Conservation (phyloP, 2,329 filamentous ascomycete species). For the Aspergillus fructus region DNA sequence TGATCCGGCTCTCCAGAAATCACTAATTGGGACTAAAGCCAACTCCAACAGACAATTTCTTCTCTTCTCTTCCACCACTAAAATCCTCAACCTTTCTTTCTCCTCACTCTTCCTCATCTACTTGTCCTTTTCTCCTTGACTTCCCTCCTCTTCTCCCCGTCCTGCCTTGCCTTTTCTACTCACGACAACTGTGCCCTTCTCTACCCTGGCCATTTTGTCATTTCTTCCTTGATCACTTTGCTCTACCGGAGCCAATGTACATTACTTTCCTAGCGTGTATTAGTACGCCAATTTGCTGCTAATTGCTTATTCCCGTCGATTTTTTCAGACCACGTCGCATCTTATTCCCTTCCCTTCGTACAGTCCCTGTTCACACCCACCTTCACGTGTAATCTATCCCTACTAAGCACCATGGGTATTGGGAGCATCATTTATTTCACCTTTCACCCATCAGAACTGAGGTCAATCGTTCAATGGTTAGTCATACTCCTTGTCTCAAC, state of each 20-base stretch:
- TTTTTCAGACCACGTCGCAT: background rate
- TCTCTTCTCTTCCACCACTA: conserved; percentile 5
- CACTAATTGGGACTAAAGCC: background rate
- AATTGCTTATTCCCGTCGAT: conserved; percentile 5
- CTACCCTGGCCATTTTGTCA: background rate
- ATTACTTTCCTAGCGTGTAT: conserved; percentile 12
- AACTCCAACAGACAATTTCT: conserved; percentile 5
- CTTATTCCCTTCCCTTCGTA: conserved; percentile 6
- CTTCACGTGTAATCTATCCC: conserved; percentile 14
- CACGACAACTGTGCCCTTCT: background rate
- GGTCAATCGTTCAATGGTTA: conserved; percentile 86
- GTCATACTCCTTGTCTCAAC: conserved; percentile 21
- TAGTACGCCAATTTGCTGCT: conserved; percentile 7
- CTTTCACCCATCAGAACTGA: conserved; percentile 74
- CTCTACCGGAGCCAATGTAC: conserved; percentile 11
- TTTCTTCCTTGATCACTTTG: background rate
- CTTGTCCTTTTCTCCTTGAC: conserved; percentile 1
- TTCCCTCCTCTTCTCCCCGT: background rate
- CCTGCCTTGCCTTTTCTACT: background rate
- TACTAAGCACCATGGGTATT: conserved; percentile 37
- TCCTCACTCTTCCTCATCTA: conserved; percentile 7
- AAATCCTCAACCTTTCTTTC: conserved; percentile 6
- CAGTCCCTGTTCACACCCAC: conserved; percentile 15
- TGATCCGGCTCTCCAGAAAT: background rate
- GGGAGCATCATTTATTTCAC: conserved; percentile 66